Evolutionary conservation across 306 rosid genomes (phyloP).

Genomic region (Prosopis cineraria): DNA sequence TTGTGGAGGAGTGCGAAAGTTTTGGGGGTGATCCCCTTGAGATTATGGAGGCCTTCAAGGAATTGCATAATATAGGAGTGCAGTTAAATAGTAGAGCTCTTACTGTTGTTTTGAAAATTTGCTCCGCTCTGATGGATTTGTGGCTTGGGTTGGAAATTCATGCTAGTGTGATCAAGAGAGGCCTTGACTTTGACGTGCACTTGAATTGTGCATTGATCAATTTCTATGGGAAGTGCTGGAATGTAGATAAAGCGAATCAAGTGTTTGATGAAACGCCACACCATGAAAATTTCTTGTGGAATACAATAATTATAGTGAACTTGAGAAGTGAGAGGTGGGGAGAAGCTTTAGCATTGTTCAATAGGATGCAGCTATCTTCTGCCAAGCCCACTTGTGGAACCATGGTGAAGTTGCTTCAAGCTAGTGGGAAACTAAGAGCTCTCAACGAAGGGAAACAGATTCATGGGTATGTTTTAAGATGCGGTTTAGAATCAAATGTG

Average conservation of each 20-base stretch:
- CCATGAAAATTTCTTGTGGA: conserved; percentile 62
- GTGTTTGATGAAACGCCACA: conserved; percentile 53
- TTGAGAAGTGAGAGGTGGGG: conserved; percentile 57
- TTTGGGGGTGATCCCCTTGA: conserved; percentile 50
- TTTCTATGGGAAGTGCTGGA: conserved; percentile 58
- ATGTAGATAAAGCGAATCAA: conserved; percentile 54
- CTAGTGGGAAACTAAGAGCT: conserved; percentile 70
- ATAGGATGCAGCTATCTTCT: conserved; percentile 51
- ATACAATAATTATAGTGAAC: conserved; percentile 59
- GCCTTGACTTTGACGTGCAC: conserved; percentile 55
- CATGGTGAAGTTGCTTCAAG: conserved; percentile 60
- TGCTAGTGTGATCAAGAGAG: conserved; percentile 60
- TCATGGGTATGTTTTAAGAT: conserved; percentile 71
- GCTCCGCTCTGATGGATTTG: conserved; percentile 46
- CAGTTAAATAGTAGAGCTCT: conserved; percentile 50
- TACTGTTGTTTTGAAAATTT: conserved; percentile 54
- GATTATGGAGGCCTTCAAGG: conserved; percentile 53
- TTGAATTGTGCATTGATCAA: conserved; percentile 60
- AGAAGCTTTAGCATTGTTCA: conserved; percentile 49
- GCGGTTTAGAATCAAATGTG: conserved; percentile 45
- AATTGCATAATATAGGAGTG: conserved; percentile 45
- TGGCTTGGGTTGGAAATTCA: conserved; percentile 61
- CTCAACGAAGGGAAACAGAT: conserved; percentile 68
- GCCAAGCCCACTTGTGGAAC: conserved; percentile 47
- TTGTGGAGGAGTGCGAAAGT: conserved; percentile 53